A percentile compares a stretch with the other conserved stretches of the same genome.
Evolutionary conservation across 2,329 filamentous ascomycete genomes (phyloP).

Genomic region (Fusarium nodosum): DNA sequence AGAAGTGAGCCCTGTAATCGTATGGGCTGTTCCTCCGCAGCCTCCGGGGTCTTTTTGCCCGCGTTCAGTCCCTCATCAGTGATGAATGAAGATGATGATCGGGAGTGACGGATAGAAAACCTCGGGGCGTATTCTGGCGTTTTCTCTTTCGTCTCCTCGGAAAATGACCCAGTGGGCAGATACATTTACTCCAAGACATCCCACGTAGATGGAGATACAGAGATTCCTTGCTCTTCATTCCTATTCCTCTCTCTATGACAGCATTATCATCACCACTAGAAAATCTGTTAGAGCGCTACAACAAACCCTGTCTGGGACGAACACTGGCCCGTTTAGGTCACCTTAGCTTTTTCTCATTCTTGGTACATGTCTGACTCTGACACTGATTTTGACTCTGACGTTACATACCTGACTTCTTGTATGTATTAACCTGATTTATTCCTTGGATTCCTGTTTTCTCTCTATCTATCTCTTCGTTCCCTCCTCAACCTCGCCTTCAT

Average conservation of each 20-base stretch:
- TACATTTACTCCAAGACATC: constrained; percentile 29
- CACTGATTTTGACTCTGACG: constrained; percentile 1
- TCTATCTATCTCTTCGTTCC: constrained; percentile 6
- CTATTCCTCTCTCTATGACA: constrained; percentile 17
- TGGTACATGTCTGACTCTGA: constrained; percentile 15
- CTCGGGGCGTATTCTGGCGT: constrained; percentile 11
- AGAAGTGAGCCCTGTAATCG: constrained; percentile 26
- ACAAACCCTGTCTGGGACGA: constrained; percentile 32
- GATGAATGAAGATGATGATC: constrained; percentile 4
- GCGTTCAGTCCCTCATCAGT: neutral
- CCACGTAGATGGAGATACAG: neutral
- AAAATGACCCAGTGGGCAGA: constrained; percentile 10
- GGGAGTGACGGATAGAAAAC: constrained; percentile 28
- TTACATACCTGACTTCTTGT: constrained; percentile 16
- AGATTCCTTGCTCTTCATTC: constrained; percentile 3
- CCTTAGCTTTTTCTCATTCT: constrained; percentile 3
- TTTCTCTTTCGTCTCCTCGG: constrained; percentile 3
- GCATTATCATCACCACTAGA: constrained; percentile 21
- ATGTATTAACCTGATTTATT: constrained; percentile 16
- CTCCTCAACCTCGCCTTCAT: constrained; percentile 10
- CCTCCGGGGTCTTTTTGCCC: constrained; percentile 17
- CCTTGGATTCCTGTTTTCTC: constrained; percentile 16
- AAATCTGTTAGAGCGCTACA: constrained; percentile 22
- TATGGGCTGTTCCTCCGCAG: constrained; percentile 29
- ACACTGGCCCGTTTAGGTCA: constrained; percentile 22